Evolutionary conservation across 2,329 filamentous ascomycete species (phyloP).

Genomic region (Dactylella cylindrospora): DNA sequence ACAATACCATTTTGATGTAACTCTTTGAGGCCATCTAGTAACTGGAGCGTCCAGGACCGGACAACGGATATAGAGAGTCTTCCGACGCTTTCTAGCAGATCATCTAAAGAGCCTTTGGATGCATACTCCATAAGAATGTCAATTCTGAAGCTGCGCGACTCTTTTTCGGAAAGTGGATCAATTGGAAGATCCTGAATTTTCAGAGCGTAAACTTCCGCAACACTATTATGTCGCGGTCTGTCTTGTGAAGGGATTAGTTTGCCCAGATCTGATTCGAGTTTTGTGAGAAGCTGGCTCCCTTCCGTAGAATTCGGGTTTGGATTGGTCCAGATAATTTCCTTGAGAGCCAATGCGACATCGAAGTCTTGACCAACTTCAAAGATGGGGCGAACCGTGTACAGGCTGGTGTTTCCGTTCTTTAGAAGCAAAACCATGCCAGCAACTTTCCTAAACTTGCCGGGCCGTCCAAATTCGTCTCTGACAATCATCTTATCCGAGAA

Average conservation of each 20-base stretch:
- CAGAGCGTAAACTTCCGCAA: conserved; percentile 79
- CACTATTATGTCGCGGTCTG: conserved; percentile 67
- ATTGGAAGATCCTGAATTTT: conserved; percentile 64
- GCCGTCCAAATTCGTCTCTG: conserved; percentile 30
- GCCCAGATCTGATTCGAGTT: conserved; percentile 74
- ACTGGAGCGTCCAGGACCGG: conserved; percentile 84
- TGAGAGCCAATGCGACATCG: conserved; percentile 69
- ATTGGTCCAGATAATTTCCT: conserved; percentile 63
- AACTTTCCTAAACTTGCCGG: conserved; percentile 38
- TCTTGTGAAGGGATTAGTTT: conserved; percentile 63
- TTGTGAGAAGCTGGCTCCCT: conserved; percentile 74
- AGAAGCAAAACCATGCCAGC: conserved; percentile 44
- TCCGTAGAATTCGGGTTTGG: conserved; percentile 60
- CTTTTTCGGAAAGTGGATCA: conserved; percentile 51
- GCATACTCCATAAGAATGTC: conserved; percentile 74
- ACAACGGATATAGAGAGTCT: conserved; percentile 72
- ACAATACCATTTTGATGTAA: conserved; percentile 81
- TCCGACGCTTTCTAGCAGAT: conserved; percentile 77
- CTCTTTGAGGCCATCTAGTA: conserved; percentile 84
- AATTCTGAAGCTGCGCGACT: conserved; percentile 51
- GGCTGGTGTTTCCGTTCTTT: conserved; percentile 67
- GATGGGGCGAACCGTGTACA: conserved; percentile 72
- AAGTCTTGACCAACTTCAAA: conserved; percentile 60
- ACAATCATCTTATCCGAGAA: conserved; percentile 33
- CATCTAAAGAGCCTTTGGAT: conserved; percentile 77